Percentiles rank a stretch among this genome's conserved stretches.
Conservation (phyloP, 2,329 filamentous ascomycete genomes). For the Epichloe festucae region DNA sequence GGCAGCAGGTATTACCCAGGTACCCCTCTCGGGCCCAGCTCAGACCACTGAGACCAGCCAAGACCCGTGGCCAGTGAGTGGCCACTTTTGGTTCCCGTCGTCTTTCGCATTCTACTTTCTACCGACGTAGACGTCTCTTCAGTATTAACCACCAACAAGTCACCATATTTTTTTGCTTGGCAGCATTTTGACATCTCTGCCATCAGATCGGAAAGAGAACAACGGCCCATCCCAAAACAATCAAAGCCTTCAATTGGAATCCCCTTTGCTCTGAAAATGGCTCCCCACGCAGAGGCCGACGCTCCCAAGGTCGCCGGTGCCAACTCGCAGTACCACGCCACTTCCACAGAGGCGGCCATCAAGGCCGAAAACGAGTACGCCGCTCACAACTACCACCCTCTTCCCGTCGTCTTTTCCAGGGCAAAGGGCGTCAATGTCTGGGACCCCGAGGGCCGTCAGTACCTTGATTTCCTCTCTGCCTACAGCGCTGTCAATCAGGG, state of each 20-base stretch:
- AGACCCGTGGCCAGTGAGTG: neutral
- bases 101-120: neutral
- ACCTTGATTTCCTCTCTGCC: conserved; percentile 94
- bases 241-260: neutral
- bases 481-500: conserved; percentile 98
- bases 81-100: neutral
- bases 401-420: conserved; percentile 83
- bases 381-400: conserved; percentile 96
- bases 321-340: conserved; percentile 50
- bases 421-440: conserved; percentile 82
- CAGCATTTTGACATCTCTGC: neutral
- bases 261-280: conserved; percentile 29
- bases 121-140: neutral
- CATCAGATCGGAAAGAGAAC: neutral
- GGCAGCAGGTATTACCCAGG: neutral
- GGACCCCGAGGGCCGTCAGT: conserved; percentile 92
- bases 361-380: conserved; percentile 69
- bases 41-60: neutral
- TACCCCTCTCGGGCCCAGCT: neutral
- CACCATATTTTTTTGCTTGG: neutral
- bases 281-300: conserved; percentile 41
- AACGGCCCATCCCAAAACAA: neutral
- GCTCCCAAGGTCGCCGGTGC: conserved; percentile 14
- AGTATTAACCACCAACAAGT: neutral
- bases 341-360: conserved; percentile 71